Evolutionary conservation across 371 early-diverging fungal genomes (phyloP), one percentile per base, ranked within the genome.

Genomic region (Haplosporangium sp.): DNA sequence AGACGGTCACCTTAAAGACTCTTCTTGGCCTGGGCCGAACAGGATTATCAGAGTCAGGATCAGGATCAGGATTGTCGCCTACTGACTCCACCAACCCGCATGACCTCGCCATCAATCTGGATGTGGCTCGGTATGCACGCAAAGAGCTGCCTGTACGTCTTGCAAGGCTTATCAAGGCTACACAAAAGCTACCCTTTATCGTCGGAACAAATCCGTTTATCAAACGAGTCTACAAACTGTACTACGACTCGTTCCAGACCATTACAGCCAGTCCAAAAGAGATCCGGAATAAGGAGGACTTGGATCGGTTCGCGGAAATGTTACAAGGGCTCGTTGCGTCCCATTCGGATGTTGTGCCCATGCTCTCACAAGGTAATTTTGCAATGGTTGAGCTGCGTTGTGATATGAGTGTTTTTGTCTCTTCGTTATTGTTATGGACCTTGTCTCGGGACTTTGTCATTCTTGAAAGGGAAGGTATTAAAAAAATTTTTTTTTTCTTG

Each of bases 121-220:
- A 85, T 16, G 87, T 89, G 57, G 91, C 91, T 7, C 83, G 84
- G 8, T 92, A 92, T 73, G 87, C 94, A n/a, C 87, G 87, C 41
- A 76, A 86, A 13, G 95, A 95, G 72, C 82, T 96, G 43, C 95
- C 95, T 0, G 93, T 90, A 47, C 90, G 96, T 36, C 67, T 96
- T 62, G 96, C 95, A 9, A 73, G 94, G 68, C 86, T 94, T 47
- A 93, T 94, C 18, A 85, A 88, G 80, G 93, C 93, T 10, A 88
- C 95, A 50, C 94, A 95, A 77, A 90, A 89, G 62, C 83, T 96
- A 14, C 96, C 95, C 0, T 95, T 93, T 73, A 96, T 96, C 64
- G 95, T 96, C 29, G 96, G 94, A 50, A 94, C 94, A 47, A 96
- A 96, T 72, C 96, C 96, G 3, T 90, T 91, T 73, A 94, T 96